Conservation (phyloP, 176 grass and related monocot genomes). For the Urochloa ruziziensis region DNA sequence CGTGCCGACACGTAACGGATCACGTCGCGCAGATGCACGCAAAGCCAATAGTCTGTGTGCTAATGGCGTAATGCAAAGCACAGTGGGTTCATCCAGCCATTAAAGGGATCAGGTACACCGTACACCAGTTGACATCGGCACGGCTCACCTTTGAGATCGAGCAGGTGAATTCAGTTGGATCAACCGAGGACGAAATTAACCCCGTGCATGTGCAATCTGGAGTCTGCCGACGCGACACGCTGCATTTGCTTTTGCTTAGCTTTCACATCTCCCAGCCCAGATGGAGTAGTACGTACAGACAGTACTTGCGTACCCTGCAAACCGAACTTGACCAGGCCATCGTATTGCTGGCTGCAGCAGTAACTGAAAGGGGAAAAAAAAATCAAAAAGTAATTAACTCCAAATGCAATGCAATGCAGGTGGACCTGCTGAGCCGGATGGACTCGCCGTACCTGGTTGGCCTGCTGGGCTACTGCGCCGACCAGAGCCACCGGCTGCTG, state of each 20-base stretch:
- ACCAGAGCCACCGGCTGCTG: conserved; percentile 85
- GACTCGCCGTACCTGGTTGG: conserved; percentile 73
- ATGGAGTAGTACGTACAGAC: background rate
- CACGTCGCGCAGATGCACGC: no score
- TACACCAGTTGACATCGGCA: background rate
- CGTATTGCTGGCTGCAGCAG: background rate
- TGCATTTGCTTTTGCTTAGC: background rate
- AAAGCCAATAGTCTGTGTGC: no score
- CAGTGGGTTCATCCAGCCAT: background rate
- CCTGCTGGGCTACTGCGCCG: conserved; percentile 91
- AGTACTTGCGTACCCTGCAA: conserved; percentile 9
- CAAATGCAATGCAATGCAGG: conserved; percentile 27
- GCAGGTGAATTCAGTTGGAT: background rate
- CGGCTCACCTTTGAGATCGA: background rate
- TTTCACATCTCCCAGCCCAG: background rate
- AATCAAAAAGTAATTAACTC: background rate
- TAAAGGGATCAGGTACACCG: background rate
- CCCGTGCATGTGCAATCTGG: background rate
- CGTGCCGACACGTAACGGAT: no score
- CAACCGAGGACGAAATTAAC: background rate
- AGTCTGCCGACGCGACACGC: no score
- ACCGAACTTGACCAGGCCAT: background rate
- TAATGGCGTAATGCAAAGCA: background rate
- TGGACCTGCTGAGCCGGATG: conserved; percentile 86
- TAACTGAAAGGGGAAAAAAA: no score